These are phyloP conservation scores for Fibroporia radiculosa DNA, from an alignment of 768 basidiomycete genomes.

Conservation along the genomic window DNA sequence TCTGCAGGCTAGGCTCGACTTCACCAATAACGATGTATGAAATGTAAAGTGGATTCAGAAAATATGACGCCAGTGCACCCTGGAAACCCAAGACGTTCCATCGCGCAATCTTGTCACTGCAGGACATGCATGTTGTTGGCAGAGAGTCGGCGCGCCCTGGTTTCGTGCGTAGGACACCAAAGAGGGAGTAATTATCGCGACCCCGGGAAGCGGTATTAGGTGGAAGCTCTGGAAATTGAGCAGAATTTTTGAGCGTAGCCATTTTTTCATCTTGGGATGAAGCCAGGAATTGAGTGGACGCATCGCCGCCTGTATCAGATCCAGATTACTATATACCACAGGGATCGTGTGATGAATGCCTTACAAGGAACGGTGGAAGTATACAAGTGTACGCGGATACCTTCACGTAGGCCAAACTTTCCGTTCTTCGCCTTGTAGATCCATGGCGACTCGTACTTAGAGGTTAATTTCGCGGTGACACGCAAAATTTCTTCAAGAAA, in stretches of 20 bases:
- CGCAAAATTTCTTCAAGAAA: slow-evolving; percentile 62
- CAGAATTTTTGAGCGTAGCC: slow-evolving; percentile 58
- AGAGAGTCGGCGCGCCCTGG: slow-evolving; percentile 89
- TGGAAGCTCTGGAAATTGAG: slow-evolving; percentile 25
- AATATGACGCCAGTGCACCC: slow-evolving; percentile 61
- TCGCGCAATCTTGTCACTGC: slow-evolving; percentile 88
- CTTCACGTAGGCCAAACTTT: slow-evolving; percentile 38
- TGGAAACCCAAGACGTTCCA: slow-evolving; percentile 86
- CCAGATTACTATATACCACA: not conserved
- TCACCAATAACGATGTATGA: slow-evolving; percentile 65
- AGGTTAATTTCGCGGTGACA: slow-evolving; percentile 11
- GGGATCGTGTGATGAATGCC: slow-evolving; percentile 7
- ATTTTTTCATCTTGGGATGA: slow-evolving; percentile 64
- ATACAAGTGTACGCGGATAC: slow-evolving; percentile 58
- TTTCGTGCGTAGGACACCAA: slow-evolving; percentile 84
- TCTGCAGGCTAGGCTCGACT: slow-evolving; percentile 35
- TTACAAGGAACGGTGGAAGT: slow-evolving; percentile 66
- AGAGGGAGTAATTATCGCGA: slow-evolving; percentile 66
- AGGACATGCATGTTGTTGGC: slow-evolving; percentile 80
- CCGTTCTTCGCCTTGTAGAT: slow-evolving; percentile 29
- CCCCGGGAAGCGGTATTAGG: slow-evolving; percentile 52
- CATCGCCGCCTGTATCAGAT: slow-evolving; percentile 68
- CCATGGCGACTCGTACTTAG: slow-evolving; percentile 39
- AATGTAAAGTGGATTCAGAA: slow-evolving; percentile 59
- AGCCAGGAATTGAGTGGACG: slow-evolving; percentile 75